A percentile compares a stretch with the other conserved stretches of the same genome.
Evolutionary conservation across 2,329 filamentous ascomycete genomes (phyloP).

Genomic region (Coleophoma crateriformis): DNA sequence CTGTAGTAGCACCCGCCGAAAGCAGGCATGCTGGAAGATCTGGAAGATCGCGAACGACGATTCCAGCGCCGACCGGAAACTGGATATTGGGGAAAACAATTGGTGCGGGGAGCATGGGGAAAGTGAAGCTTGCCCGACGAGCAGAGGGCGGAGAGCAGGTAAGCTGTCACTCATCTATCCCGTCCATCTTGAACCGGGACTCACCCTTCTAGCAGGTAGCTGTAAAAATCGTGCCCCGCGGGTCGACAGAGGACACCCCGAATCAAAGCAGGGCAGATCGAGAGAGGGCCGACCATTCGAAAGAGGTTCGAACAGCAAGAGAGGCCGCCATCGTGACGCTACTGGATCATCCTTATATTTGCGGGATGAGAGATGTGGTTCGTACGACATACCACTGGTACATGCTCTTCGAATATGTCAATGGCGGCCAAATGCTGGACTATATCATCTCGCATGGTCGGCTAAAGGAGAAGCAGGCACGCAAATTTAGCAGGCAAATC

Average conservation of each 20-base stretch:
- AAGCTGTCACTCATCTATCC: constrained; percentile 4
- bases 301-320: constrained; percentile 89
- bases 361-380: constrained; percentile 90
- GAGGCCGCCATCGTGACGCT: constrained; percentile 96
- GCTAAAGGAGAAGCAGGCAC: constrained; percentile 95
- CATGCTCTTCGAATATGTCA: constrained; percentile 99
- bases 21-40: constrained; percentile 43
- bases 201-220: constrained; percentile 60
- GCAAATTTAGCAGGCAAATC: constrained; percentile 96
- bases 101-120: constrained; percentile 96
- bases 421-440: constrained; percentile 98
- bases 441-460: constrained; percentile 99
- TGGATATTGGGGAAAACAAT: constrained; percentile 97
- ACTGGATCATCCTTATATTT: constrained; percentile 91
- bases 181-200: too few species aligned
- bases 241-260: constrained; percentile 72
- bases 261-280: constrained; percentile 66
- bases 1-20: constrained; percentile 43
- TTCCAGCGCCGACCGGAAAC: constrained; percentile 83
- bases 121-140: constrained; percentile 93
- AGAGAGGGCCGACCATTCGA: constrained; percentile 90
- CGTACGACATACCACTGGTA: constrained; percentile 99
- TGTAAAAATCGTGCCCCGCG: constrained; percentile 93
- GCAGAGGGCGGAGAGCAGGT: constrained; percentile 88
- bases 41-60: constrained; percentile 67